Conservation (phyloP, 768 basidiomycete species). For the Hemileccinum impolitum region DNA sequence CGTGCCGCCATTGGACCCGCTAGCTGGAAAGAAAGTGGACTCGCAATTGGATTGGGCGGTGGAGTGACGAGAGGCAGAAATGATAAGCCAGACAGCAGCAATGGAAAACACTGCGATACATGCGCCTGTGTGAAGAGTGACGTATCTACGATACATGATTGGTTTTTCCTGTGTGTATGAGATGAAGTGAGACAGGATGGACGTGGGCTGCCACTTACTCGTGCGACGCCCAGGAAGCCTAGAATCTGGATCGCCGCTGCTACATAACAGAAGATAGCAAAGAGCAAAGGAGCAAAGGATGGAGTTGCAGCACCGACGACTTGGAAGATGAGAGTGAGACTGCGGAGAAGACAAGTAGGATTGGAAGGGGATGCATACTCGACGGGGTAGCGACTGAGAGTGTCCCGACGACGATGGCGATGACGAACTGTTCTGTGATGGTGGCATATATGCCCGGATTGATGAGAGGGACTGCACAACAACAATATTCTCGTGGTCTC, state of each 20-base stretch:
- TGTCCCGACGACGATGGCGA: conserved; percentile 65
- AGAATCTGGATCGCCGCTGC: conserved; percentile 75
- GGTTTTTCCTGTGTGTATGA: conserved; percentile 56
- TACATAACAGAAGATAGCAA: conserved; percentile 74
- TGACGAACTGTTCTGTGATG: conserved; percentile 69
- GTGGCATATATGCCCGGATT: conserved; percentile 88
- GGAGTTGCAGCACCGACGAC: conserved; percentile 89
- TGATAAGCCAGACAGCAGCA: conserved; percentile 75
- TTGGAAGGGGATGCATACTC: conserved; percentile 53
- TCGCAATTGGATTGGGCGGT: conserved; percentile 69
- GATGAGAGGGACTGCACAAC: conserved; percentile 86
- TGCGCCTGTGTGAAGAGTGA: conserved; percentile 57
- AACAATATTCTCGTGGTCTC: conserved; percentile 86
- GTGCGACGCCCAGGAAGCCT: conserved; percentile 82
- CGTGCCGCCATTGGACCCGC: conserved; percentile 29
- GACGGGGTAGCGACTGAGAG: conserved; percentile 73
- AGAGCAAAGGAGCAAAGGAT: conserved; percentile 65
- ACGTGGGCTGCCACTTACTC: conserved; percentile 39
- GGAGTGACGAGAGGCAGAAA: conserved; percentile 75
- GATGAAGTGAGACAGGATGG: not conserved
- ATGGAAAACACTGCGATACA: conserved; percentile 65
- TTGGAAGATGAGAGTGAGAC: conserved; percentile 28
- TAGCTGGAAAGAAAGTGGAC: conserved; percentile 47
- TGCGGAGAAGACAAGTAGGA: not conserved
- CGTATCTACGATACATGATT: conserved; percentile 63